A percentile compares a stretch with the other conserved stretches of the same genome.
Conservation (phyloP, 257 asterid species). For the Solanum dulcamara region DNA sequence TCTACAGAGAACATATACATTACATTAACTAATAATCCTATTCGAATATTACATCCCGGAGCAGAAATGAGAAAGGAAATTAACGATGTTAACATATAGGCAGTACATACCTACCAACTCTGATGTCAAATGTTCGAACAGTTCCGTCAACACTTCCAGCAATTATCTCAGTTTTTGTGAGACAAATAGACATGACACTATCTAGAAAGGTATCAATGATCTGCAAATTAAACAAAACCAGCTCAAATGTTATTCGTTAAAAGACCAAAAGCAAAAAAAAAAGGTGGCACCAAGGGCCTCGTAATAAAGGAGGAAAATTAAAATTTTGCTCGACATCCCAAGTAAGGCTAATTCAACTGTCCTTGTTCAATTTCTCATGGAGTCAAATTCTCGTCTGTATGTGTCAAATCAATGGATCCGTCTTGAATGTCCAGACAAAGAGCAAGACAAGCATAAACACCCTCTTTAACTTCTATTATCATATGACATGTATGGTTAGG, state of each 20-base stretch:
- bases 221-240: slow-evolving; percentile 31
- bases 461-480: background rate
- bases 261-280: background rate
- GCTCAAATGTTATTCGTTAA: background rate
- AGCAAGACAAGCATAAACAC: background rate
- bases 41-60: background rate
- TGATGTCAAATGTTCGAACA: slow-evolving; percentile 88
- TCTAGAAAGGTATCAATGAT: slow-evolving; percentile 65
- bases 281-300: background rate
- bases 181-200: slow-evolving; percentile 86
- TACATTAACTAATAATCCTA: background rate
- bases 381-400: background rate
- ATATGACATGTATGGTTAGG: background rate
- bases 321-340: background rate
- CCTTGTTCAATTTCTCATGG: background rate
- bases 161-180: slow-evolving; percentile 80
- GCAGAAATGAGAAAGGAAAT: background rate
- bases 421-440: background rate
- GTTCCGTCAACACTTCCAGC: slow-evolving; percentile 99
- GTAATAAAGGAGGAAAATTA: background rate
- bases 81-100: background rate
- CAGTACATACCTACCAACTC: slow-evolving; percentile 83
- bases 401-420: background rate
- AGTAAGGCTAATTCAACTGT: background rate
- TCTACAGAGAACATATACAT: slow-evolving; percentile 16